Base-by-base conservation (phyloP, 768 basidiomycete genomes). In the Scleroderma bovista region DNA sequence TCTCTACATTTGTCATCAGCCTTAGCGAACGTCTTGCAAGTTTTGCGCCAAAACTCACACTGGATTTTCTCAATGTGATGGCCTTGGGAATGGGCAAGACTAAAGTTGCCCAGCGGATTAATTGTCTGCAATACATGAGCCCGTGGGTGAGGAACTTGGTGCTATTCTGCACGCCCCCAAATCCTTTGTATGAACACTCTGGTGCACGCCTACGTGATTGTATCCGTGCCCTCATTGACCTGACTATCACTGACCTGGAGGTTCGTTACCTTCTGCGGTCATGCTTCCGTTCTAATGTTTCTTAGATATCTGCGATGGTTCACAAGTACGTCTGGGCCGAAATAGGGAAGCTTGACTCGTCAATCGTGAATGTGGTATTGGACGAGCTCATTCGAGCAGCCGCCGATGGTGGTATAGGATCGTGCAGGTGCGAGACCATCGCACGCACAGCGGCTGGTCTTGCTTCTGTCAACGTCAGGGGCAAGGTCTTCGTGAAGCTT, bases 21-120 rank as follows among this genome's bases (percentile, higher is more conserved):
- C 65, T 92, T 38, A 92, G 89, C 64, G 86, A 86, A 52, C 78
- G 77, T 38, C 68, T 93, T 15, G 81, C 90, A 3, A 73, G 72
- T 2, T 84, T 83, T 57, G 80, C 79, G n/a, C 91, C 93, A 11
- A 80, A 88, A 31, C 71, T 95, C 29, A 93, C 92, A 0, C 71
- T 95, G 16, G 93, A 95, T 65, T 90, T 95, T 67, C 72, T 94
- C 47, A 80, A 83, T n/a, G 93, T 93, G 66, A 88, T 93, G 24
- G 80, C 80, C 29, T 77, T 76, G 0, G 78, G 82, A 3, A 80
- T 88, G 74, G 60, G 75, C 68, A 73, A 70, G 56, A 66, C 70
- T 12, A 61, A 62, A 20, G 59, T 67, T 2, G 60, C 69, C 1
- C 84, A 86, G 43, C 82, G 84, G 34, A 80, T 88, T 36, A 79